Evolutionary conservation across 1,284 basidiomycete species (phyloP).

Genomic region (Boletus subluridellus): DNA sequence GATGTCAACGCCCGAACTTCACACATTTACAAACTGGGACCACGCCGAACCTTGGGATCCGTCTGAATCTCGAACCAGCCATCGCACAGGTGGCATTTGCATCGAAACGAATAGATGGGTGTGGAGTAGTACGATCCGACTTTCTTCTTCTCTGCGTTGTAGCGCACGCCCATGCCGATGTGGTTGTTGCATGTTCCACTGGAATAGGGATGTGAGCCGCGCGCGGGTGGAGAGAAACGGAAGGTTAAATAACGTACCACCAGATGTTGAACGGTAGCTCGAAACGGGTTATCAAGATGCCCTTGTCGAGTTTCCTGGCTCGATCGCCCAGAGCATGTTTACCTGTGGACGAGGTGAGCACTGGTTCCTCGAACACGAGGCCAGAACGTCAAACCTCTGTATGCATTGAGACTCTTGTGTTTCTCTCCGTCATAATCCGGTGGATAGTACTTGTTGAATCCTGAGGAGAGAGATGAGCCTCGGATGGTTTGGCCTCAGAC

Average conservation of each 20-base stretch:
- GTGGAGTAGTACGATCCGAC: constrained; percentile 94
- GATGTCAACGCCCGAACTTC: not conserved
- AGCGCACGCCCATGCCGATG: constrained; percentile 95
- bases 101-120: constrained; percentile 90
- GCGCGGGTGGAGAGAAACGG: not conserved
- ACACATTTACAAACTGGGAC: no score
- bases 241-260: constrained; percentile 61
- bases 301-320: constrained; percentile 90
- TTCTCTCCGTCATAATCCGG: constrained; percentile 86
- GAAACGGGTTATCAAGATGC: constrained; percentile 90
- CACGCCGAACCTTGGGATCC: constrained; percentile 77
- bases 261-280: constrained; percentile 97
- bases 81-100: constrained; percentile 94
- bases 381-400: constrained; percentile 52
- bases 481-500: not conserved
- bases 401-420: constrained; percentile 78
- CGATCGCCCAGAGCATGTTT: constrained; percentile 93
- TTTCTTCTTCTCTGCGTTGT: constrained; percentile 98
- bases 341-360: constrained; percentile 48
- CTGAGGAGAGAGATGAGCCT: constrained; percentile 34
- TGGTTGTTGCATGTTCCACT: constrained; percentile 90
- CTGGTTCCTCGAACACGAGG: not conserved
- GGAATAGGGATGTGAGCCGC: not conserved
- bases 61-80: constrained; percentile 97
- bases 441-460: constrained; percentile 92